phyloP scores from a whole-genome alignment of 768 basidiomycete genomes.

The Mycena galopus region DNA sequence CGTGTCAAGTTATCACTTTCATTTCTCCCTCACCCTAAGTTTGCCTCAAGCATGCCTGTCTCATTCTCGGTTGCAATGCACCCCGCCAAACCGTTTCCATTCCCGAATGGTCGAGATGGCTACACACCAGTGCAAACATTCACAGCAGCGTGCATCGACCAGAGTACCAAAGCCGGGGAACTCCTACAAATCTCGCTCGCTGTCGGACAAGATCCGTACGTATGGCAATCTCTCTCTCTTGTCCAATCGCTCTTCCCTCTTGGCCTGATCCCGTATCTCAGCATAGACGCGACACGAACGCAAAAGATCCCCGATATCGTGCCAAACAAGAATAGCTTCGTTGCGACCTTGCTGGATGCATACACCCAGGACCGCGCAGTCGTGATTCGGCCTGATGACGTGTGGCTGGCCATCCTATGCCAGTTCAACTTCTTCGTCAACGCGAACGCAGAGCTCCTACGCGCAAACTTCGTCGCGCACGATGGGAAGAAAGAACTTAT shows the following conservation, averaged over 20 bases:
- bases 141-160: neutral
- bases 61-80: neutral
- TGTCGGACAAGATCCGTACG: neutral
- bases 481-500: neutral
- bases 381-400: neutral
- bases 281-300: neutral
- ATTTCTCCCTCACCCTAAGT: no score
- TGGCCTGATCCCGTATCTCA: neutral
- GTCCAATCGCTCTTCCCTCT: no score
- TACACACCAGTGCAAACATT: neutral
- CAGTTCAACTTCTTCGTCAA: conserved; percentile 1
- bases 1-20: no score
- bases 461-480: neutral
- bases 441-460: no score
- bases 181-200: neutral
- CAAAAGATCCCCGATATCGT: neutral
- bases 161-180: neutral
- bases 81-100: neutral
- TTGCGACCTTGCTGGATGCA: neutral
- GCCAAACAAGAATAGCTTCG: neutral
- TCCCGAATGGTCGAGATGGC: neutral
- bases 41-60: neutral
- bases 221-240: neutral
- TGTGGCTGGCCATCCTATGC: neutral
- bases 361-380: neutral